A percentile compares a stretch with the other conserved stretches of the same genome.
Conservation (phyloP, 306 rosid genomes). For the Vigna angularis region DNA sequence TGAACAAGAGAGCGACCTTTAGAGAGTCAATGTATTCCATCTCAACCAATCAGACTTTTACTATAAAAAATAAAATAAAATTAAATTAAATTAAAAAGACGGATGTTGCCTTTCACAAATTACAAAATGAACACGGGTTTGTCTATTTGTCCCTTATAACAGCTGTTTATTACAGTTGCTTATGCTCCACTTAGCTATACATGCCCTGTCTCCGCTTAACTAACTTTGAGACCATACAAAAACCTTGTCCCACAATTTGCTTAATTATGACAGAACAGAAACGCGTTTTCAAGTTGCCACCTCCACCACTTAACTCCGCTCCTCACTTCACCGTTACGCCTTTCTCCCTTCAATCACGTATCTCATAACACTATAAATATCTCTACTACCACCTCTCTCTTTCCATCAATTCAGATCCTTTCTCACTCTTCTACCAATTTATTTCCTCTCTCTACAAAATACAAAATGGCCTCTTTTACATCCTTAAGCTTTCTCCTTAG, state of each 20-base stretch:
- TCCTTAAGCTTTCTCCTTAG: not conserved
- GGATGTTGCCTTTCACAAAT: too few relatives aligned
- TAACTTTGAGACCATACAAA: not conserved
- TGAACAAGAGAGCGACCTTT: too few relatives aligned
- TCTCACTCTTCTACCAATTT: not conserved
- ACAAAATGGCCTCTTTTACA: constrained; percentile 43
- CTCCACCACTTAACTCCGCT: not conserved
- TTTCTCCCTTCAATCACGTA: too few relatives aligned
- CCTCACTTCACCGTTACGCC: not conserved
- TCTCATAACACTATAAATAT: constrained; percentile 9
- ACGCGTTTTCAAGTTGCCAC: constrained; percentile 40
- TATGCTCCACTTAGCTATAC: constrained; percentile 36
- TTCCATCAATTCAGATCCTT: not conserved
- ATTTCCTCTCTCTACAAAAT: not conserved
- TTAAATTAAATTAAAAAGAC: too few relatives aligned
- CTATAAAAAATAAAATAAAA: too few relatives aligned
- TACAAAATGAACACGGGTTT: too few relatives aligned
- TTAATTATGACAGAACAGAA: not conserved
- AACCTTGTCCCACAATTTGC: not conserved
- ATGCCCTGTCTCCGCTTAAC: constrained; percentile 17
- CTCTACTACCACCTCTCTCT: too few relatives aligned
- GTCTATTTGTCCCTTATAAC: too few relatives aligned
- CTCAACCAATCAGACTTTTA: too few relatives aligned
- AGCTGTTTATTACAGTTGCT: too few relatives aligned
- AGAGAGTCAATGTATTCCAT: too few relatives aligned